Evolutionary conservation across 108 stramenopile species (phyloP), one percentile per base, ranked within the genome.

Genomic region (Nitzschia inconspicua): DNA sequence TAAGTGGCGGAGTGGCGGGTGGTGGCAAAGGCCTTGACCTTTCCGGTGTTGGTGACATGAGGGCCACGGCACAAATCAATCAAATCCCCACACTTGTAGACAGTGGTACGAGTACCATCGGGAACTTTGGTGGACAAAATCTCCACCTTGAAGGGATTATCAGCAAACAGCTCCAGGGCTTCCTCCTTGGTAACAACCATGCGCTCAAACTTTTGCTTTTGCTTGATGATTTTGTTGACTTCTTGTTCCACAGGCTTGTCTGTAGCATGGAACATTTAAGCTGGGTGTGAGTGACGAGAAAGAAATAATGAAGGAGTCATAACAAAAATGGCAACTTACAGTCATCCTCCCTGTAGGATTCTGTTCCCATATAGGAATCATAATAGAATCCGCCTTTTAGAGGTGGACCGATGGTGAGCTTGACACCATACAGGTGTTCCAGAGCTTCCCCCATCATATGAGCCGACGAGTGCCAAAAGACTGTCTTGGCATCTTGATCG

Each of bases 21-120:
- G 39, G 94, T 78, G 5, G 94, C 93, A 77, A 99, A 97, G 13
- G 96, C 96, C 84, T 95, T 95, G 49, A 96, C 88, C 70, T 81
- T 80, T 35, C 96, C 96, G 2, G 97, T 96, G 70, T 97, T 77
- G 30, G 95, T 75, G 28, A 99, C 62, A 63, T 99, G 99, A 19
- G 99, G 99, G 26, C 99, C 99, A 24, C 93, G 91, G 69, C 99
- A 99, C 57, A 99, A 77, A 68, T 99, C 99, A 61, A 99, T 93
- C 44, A 99, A 75, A 50, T 95, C 88, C 8, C 99, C 99, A 63
- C 96, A 98, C 41, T 84, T 77, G 78, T 99, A 99, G 19, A 97
- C 97, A 14, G 98, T 98, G 64, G 98, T 98, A 50, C 92, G 84
- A 28, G 88, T 76, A 20, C 94, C 95, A 51, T 99, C 97, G 23